Conservation (phyloP, 2,329 filamentous ascomycete genomes). For the Endocalyx cinctus region DNA sequence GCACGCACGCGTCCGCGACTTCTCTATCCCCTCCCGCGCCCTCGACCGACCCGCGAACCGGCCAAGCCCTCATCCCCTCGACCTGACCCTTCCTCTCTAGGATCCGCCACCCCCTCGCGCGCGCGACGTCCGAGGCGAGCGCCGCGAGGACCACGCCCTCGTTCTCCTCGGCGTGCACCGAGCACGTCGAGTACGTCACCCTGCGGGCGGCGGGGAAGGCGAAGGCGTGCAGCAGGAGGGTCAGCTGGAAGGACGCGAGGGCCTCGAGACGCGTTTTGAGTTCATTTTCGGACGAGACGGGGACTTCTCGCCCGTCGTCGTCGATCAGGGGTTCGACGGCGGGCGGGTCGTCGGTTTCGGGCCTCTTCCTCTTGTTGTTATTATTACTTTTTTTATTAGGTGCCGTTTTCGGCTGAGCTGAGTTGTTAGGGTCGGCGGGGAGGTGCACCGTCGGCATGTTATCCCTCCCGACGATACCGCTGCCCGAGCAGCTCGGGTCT, state of each 20-base stretch:
- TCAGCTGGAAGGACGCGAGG: slow-evolving; percentile 75
- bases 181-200: slow-evolving; percentile 93
- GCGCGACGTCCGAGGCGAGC: slow-evolving; percentile 63
- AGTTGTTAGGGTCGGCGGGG: slow-evolving; percentile 29
- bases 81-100: slow-evolving; percentile 69
- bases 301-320: slow-evolving; percentile 51
- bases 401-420: slow-evolving; percentile 33
- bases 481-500: slow-evolving; percentile 93
- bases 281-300: slow-evolving; percentile 49
- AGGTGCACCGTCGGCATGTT: slow-evolving; percentile 67
- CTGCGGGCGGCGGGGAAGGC: slow-evolving; percentile 68
- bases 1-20: slow-evolving; percentile 70
- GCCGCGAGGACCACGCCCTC: slow-evolving; percentile 76
- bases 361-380: slow-evolving; percentile 47
- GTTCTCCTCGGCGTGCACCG: slow-evolving; percentile 81
- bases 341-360: slow-evolving; percentile 26
- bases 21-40: slow-evolving; percentile 45
- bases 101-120: slow-evolving; percentile 70
- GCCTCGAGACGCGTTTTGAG: slow-evolving; percentile 12
- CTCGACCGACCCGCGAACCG: slow-evolving; percentile 54
- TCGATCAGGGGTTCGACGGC: slow-evolving; percentile 40
- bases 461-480: slow-evolving; percentile 87
- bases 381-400: no score
- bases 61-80: slow-evolving; percentile 70
- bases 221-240: slow-evolving; percentile 79